Conservation (phyloP, 2,329 filamentous ascomycete species). For the Microdochium bolleyi region DNA sequence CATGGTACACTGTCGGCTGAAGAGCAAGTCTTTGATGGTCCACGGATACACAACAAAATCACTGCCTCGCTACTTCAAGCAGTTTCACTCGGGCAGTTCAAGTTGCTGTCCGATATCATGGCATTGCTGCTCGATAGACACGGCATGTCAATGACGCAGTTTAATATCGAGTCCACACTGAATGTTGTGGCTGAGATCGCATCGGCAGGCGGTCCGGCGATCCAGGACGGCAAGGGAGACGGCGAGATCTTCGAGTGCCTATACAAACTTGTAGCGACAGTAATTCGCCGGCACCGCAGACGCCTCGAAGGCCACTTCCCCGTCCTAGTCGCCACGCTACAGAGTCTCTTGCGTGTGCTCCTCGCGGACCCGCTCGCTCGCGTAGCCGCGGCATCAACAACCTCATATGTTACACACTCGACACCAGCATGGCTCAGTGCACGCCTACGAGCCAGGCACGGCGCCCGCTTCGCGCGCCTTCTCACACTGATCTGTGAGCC, state of each 20-base stretch:
- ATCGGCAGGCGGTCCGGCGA: slow-evolving; percentile 11
- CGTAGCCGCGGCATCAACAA: slow-evolving; percentile 11
- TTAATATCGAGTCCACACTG: slow-evolving; percentile 48
- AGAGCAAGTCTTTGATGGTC: slow-evolving; percentile 13
- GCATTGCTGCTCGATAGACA: slow-evolving; percentile 41
- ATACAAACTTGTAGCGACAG: slow-evolving; percentile 44
- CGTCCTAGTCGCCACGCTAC: slow-evolving; percentile 44
- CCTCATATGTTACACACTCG: slow-evolving; percentile 8
- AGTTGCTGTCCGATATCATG: slow-evolving; percentile 14
- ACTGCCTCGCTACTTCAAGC: slow-evolving; percentile 6
- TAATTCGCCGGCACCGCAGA: slow-evolving; percentile 52
- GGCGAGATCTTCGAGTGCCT: slow-evolving; percentile 34
- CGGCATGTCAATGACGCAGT: slow-evolving; percentile 43
- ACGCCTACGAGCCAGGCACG: slow-evolving; percentile 30
- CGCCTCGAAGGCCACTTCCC: slow-evolving; percentile 57
- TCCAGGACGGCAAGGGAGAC: slow-evolving; percentile 16
- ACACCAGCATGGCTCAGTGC: slow-evolving; percentile 27
- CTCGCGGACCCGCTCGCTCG: slow-evolving; percentile 28
- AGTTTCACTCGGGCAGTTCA: slow-evolving; percentile 16
- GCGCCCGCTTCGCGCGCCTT: slow-evolving; percentile 44
- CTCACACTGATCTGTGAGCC: slow-evolving; percentile 54
- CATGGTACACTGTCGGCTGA: not conserved
- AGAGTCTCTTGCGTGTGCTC: slow-evolving; percentile 47
- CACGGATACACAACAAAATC: slow-evolving; percentile 13
- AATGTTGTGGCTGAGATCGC: slow-evolving; percentile 31